Evolutionary conservation across 139 green algal genomes (phyloP).

Genomic region (Dunaliella primolecta): DNA sequence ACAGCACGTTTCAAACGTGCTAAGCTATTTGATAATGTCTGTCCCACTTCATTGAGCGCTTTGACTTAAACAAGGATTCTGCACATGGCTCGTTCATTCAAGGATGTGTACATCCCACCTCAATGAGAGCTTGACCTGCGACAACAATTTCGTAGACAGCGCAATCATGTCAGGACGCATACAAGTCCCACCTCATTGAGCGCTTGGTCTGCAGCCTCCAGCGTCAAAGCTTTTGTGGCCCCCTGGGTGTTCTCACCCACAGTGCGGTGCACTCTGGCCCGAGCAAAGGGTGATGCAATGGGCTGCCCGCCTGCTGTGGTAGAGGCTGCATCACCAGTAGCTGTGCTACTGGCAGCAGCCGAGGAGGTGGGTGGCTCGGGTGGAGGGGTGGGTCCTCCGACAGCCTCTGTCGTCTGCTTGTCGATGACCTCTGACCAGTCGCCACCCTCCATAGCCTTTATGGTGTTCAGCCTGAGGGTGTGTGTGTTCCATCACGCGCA

Average conservation of each 20-base stretch:
- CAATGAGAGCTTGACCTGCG: too few species aligned
- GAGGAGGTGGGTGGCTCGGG: background rate
- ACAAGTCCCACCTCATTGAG: slow-evolving; percentile 19
- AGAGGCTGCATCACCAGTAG: slow-evolving; percentile 11
- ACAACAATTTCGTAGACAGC: too few species aligned
- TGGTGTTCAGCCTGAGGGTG: slow-evolving; percentile 42
- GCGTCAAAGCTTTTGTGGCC: background rate
- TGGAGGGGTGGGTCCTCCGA: background rate
- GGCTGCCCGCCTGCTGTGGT: background rate
- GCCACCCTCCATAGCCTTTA: slow-evolving; percentile 70
- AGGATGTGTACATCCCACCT: too few species aligned
- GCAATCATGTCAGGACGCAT: too few species aligned
- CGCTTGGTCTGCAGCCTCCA: background rate
- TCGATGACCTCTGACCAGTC: slow-evolving; percentile 83
- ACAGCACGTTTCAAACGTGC: too few species aligned
- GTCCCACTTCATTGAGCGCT: too few species aligned
- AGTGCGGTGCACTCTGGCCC: slow-evolving; percentile 57
- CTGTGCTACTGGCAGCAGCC: background rate
- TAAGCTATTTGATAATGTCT: too few species aligned
- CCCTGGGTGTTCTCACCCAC: slow-evolving; percentile 42
- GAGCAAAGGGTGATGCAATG: slow-evolving; percentile 74
- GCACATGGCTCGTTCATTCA: too few species aligned
- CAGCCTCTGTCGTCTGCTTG: slow-evolving; percentile 56
- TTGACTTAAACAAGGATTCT: too few species aligned
- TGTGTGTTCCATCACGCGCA: too few species aligned